A percentile compares a stretch with the other conserved stretches of the same genome.
Conservation (phyloP, 495 filamentous ascomycete species). For the Tetracladium setigerum region DNA sequence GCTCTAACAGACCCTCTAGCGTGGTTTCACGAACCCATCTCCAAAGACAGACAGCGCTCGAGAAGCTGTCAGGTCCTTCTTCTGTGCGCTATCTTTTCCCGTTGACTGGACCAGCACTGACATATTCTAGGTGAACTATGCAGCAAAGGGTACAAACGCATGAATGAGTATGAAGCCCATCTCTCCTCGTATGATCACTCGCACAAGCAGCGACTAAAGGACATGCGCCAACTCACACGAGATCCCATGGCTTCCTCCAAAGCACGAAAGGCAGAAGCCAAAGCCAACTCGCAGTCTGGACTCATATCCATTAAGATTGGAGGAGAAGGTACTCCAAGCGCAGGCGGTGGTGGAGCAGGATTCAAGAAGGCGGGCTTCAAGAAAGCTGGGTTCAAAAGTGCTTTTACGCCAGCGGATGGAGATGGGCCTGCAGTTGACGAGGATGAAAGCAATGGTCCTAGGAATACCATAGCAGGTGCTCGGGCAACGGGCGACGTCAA, state of each 20-base stretch:
- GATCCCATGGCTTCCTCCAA: constrained; percentile 49
- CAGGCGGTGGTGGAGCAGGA: constrained; percentile 10
- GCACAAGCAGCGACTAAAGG: constrained; percentile 59
- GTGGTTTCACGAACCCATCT: constrained; percentile 37
- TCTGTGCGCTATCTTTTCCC: constrained; percentile 41
- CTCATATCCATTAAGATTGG: constrained; percentile 52
- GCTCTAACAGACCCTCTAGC: neutral
- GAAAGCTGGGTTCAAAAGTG: constrained; percentile 48
- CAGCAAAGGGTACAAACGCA: constrained; percentile 59
- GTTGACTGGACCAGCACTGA: neutral
- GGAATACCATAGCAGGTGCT: constrained; percentile 2
- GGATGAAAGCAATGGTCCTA: constrained; percentile 3
- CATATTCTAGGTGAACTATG: constrained; percentile 45
- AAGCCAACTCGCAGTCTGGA: constrained; percentile 44
- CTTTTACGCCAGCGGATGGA: constrained; percentile 37
- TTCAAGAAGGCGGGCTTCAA: constrained; percentile 40
- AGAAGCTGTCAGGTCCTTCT: constrained; percentile 83
- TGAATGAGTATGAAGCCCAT: constrained; percentile 65
- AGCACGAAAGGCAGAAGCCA: constrained; percentile 63
- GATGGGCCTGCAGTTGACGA: constrained; percentile 1
- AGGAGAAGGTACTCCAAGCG: constrained; percentile 7
- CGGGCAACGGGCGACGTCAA: constrained; percentile 21
- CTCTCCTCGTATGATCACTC: constrained; percentile 63
- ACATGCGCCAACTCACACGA: constrained; percentile 58
- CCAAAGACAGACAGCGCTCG: constrained; percentile 76